Evolutionary conservation across 2,329 filamentous ascomycete genomes (phyloP).

Genomic region (Colletotrichum paranaense): DNA sequence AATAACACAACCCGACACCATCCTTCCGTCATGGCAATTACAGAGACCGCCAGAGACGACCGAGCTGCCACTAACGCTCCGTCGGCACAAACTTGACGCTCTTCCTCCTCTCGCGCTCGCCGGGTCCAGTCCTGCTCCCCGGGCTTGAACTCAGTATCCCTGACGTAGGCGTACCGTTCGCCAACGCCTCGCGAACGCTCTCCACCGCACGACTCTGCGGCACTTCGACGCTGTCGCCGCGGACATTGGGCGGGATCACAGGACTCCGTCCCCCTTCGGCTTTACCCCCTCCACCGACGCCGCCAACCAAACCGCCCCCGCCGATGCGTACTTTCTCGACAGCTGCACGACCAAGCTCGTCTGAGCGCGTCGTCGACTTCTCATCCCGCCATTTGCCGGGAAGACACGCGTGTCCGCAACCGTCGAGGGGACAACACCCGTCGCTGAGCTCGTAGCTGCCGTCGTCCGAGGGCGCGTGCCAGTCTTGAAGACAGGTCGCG

Average conservation of each 20-base stretch:
- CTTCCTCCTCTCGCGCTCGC: constrained; percentile 68
- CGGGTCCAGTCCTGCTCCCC: constrained; percentile 44
- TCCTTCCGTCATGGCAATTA: not conserved
- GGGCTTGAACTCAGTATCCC: constrained; percentile 63
- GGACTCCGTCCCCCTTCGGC: constrained; percentile 37
- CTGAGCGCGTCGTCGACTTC: constrained; percentile 54
- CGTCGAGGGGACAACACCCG: constrained; percentile 73
- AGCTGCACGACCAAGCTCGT: constrained; percentile 63
- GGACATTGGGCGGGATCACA: constrained; percentile 42
- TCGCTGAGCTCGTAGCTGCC: constrained; percentile 51
- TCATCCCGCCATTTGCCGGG: constrained; percentile 67
- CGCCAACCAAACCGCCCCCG: constrained; percentile 32
- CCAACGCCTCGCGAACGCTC: constrained; percentile 65
- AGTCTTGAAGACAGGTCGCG: constrained; percentile 67
- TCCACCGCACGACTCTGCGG: constrained; percentile 71
- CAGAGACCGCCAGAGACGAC: not conserved
- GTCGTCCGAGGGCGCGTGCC: constrained; percentile 60
- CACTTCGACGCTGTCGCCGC: constrained; percentile 65
- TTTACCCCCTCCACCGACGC: constrained; percentile 39
- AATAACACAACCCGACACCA: not conserved
- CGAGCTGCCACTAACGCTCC: constrained; percentile 40
- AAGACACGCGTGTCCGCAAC: constrained; percentile 72
- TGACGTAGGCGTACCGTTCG: constrained; percentile 38
- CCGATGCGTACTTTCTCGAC: constrained; percentile 52
- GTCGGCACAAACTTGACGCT: constrained; percentile 71